phyloP scores from a whole-genome alignment of 1,284 basidiomycete species.

The Boletus hoseneyae region DNA sequence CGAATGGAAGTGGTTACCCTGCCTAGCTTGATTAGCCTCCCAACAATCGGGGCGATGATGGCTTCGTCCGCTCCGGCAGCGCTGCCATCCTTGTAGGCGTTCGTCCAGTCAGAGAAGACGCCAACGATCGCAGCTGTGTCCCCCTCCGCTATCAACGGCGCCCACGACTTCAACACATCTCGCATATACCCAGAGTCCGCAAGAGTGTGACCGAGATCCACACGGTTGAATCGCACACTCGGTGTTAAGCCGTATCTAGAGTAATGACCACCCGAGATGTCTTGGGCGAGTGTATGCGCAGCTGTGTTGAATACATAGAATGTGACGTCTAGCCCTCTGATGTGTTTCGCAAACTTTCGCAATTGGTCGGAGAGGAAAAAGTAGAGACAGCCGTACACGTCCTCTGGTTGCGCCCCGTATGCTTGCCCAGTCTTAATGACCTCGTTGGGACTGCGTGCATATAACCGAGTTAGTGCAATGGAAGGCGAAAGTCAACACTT shows the following conservation, averaged over 20 bases:
- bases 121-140: constrained; percentile 34
- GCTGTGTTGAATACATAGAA: constrained; percentile 31
- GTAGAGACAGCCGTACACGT: constrained; percentile 45
- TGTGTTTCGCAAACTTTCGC: constrained; percentile 31
- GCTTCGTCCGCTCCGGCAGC: constrained; percentile 11
- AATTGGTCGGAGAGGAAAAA: constrained; percentile 41
- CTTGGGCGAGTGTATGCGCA: constrained; percentile 23
- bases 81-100: constrained; percentile 19
- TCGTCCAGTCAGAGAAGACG: constrained; percentile 41
- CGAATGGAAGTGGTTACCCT: constrained; percentile 15
- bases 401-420: constrained; percentile 35
- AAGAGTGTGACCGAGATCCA: constrained; percentile 38
- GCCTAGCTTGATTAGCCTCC: constrained; percentile 16
- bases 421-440: constrained; percentile 34
- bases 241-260: constrained; percentile 21
- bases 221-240: constrained; percentile 37
- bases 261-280: constrained; percentile 17
- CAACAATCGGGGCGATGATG: constrained; percentile 12
- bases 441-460: constrained; percentile 13
- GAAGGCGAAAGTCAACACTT: not conserved
- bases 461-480: constrained; percentile 1
- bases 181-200: constrained; percentile 31
- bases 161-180: constrained; percentile 34
- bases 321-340: constrained; percentile 32
- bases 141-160: constrained; percentile 28